phyloP scores from a whole-genome alignment of 371 early-diverging fungal species.

The Lichtheimia ornata region DNA sequence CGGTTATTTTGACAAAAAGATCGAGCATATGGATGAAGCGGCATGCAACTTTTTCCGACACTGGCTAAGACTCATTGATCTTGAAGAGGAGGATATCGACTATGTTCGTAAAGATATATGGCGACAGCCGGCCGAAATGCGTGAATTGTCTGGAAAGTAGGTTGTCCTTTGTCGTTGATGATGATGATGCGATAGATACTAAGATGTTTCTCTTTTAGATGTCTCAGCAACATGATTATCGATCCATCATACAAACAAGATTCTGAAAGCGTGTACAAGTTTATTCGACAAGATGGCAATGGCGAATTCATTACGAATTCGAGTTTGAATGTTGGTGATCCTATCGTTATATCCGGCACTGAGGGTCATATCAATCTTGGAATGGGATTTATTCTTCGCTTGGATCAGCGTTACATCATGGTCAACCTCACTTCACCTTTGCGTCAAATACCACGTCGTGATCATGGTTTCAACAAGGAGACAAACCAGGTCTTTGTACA shows the following conservation, averaged over 20 bases:
- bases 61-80: constrained; percentile 79
- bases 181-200: background rate
- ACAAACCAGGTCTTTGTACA: constrained; percentile 8
- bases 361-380: constrained; percentile 75
- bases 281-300: too few species aligned
- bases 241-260: background rate
- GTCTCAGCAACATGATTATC: constrained; percentile 27
- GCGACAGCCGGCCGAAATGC: constrained; percentile 58
- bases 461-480: constrained; percentile 42
- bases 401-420: constrained; percentile 49
- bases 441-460: constrained; percentile 58
- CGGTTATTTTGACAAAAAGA: constrained; percentile 61
- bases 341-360: constrained; percentile 81
- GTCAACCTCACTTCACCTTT: constrained; percentile 69
- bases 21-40: constrained; percentile 58
- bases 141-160: constrained; percentile 33
- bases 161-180: background rate
- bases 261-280: background rate
- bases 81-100: constrained; percentile 79
- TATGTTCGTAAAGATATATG: constrained; percentile 79
- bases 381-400: constrained; percentile 68
- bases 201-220: constrained; percentile 13
- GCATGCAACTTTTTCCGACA: constrained; percentile 71
- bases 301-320: too few species aligned
- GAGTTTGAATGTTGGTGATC: constrained; percentile 65